Base-by-base conservation (phyloP, 1,139 yeast species). In the Protomyces macrosporus region DNA sequence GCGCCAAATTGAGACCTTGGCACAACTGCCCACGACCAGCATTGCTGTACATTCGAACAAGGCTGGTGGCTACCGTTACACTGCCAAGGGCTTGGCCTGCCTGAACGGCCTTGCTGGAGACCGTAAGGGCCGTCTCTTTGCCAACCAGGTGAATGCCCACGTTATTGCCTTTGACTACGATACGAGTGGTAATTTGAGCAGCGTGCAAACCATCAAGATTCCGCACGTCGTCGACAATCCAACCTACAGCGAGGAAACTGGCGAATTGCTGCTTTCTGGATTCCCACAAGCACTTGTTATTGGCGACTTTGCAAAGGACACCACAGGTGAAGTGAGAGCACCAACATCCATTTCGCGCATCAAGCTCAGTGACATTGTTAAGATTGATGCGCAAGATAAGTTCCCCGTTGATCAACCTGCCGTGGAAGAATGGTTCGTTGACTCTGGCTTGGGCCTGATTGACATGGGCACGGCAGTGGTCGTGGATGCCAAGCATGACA, bases 91-190 rank as follows among this genome's bases (percentile, higher is more conserved):
- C 23, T 40, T 58, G 5, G 56, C 53, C 10, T 39, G 45, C 36
- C 45, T 58, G 37, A 58, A 58, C 36, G 62, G 62, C 12, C 56
- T 58, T 7, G 53, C 62, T 33, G 62, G 62, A 10, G 62, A 58
- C 32, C 51, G 62, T 32, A 58, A 58, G n/a, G 62, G 56, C 5
- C 30, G 53, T 9, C 23, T 58, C 39, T 58, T 52, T 39, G 39
- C 53, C 40, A 58, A 58, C 37, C 62, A 58, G 12, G 56, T 54
- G 54, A 60, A 60, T 32, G 63, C 48, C 32, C 45, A 42, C 12
- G 53, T 60, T 33, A 52, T 51, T 4, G 63, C 53, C 42, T 48
- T 16, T n/a, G 54, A 53, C 37, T 45, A 60, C 16, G 54, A 45
- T 12, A 34, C 12, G 23, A 23, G 32, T 14, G 63, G 63, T 4